Evolutionary conservation across 352 stramenopile genomes (phyloP).

Genomic region (Blastocystis sp.): DNA sequence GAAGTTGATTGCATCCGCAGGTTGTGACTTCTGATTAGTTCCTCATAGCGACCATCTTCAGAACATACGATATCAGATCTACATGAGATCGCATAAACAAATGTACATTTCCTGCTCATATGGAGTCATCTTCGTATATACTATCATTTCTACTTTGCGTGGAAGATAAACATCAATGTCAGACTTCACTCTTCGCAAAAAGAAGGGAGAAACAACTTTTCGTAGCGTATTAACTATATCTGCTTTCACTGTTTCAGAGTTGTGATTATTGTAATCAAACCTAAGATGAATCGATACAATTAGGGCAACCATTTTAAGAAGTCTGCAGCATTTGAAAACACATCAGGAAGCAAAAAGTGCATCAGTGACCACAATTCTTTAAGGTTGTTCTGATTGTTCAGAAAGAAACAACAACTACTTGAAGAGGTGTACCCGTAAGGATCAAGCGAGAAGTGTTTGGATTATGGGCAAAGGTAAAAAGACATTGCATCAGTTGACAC

Average conservation of each 20-base stretch:
- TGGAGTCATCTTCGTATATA: slow-evolving; percentile 92
- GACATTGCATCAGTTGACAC: slow-evolving; percentile 65
- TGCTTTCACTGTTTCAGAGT: slow-evolving; percentile 70
- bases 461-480: slow-evolving; percentile 63
- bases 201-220: slow-evolving; percentile 93
- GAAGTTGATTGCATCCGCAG: background rate
- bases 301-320: slow-evolving; percentile 66
- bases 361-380: slow-evolving; percentile 95
- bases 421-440: slow-evolving; percentile 84
- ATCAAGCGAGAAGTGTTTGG: slow-evolving; percentile 56
- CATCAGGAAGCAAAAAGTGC: slow-evolving; percentile 88
- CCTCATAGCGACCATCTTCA: slow-evolving; percentile 31
- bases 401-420: slow-evolving; percentile 65
- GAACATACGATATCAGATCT: slow-evolving; percentile 51
- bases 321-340: slow-evolving; percentile 79
- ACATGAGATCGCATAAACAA: background rate
- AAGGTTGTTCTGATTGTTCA: slow-evolving; percentile 81
- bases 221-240: slow-evolving; percentile 77
- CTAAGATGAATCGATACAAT: slow-evolving; percentile 60
- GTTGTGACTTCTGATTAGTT: slow-evolving; percentile 5
- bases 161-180: slow-evolving; percentile 91
- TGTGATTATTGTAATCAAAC: slow-evolving; percentile 70
- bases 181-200: slow-evolving; percentile 92
- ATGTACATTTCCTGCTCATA: slow-evolving; percentile 93
- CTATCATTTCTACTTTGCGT: slow-evolving; percentile 93